Evolutionary conservation across 2,329 filamentous ascomycete genomes (phyloP), one percentile per base, ranked within the genome.

Genomic region (Trichoderma koningii): DNA sequence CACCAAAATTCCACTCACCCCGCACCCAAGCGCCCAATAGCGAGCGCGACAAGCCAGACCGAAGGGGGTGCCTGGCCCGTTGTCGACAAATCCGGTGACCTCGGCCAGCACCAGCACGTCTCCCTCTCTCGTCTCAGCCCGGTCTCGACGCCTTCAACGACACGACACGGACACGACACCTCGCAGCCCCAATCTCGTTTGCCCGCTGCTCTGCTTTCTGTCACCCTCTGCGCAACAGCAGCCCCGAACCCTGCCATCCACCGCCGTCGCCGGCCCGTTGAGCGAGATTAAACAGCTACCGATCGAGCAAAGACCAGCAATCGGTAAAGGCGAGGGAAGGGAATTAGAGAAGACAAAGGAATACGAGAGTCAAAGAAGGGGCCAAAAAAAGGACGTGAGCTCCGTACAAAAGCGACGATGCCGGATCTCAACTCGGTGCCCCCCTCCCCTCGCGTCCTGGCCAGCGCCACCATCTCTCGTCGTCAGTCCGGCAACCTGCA

Each of bases 351-450:
- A 2, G 3, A 10, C 1, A 50, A 14, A 12, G 14, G 28, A 9
- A 44, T 12, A 2, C 23, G n/a, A 23, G 42, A 50, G 4, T 30
- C 7, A 38, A 38, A 38, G 34, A 38, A 38, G 3, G 1, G 10
- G 14, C n/a, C n/a, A 38, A 2, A 38, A 59, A 64, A 67, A 60
- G 56, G 56, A 45, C n/a, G 56, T 23, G 21, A 23, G 15, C 34
- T 48, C 30, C 5, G 44, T 60, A 60, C 56, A 62, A 53, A 44
- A 53, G 15, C 9, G 26, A 63, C 53, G 50, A 85, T 84, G 82
- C 83, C 82, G 26, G 83, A 86, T 68, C 79, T 86, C 68, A 85
- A 86, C 75, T 81, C 82, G 19, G 82, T 86, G 14, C 81, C 83
- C 47, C 75, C 81, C 7, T 84, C 81, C 63, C 81, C 82, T 57